Evolutionary conservation across 805 yeast species (phyloP).

Genomic region (Metschnikowia cubensis): DNA sequence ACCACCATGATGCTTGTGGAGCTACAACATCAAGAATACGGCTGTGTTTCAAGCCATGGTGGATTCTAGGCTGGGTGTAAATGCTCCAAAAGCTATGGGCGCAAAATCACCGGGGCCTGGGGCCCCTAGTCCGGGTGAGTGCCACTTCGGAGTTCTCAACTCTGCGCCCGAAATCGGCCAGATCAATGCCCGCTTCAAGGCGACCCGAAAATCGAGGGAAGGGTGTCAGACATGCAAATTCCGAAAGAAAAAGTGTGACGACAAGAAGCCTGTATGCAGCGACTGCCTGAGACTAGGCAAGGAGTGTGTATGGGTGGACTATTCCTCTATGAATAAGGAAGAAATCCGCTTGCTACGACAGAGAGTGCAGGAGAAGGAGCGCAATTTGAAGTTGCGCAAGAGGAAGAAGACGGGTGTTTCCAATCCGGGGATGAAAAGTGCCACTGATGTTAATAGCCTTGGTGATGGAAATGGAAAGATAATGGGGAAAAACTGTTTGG

Average conservation of each 20-base stretch:
- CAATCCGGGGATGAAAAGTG: no score
- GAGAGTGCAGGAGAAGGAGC: constrained; percentile 39
- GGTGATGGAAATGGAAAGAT: no score
- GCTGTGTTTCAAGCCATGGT: no score
- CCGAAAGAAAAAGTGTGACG: constrained; percentile 58
- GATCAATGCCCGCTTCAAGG: background rate
- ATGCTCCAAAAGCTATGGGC: no score
- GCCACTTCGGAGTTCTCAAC: background rate
- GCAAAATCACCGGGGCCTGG: background rate
- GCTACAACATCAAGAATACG: no score
- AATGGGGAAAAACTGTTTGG: no score
- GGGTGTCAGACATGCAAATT: constrained; percentile 70
- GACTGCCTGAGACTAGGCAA: constrained; percentile 46
- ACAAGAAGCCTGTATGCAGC: constrained; percentile 45
- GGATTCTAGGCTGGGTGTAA: no score
- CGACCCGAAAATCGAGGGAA: constrained; percentile 35
- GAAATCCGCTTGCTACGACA: constrained; percentile 33
- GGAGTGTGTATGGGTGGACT: constrained; percentile 47
- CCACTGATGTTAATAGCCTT: no score
- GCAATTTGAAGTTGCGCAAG: constrained; percentile 38
- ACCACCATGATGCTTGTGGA: no score
- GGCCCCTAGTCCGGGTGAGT: background rate
- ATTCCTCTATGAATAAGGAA: constrained; percentile 37
- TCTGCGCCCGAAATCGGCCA: background rate
- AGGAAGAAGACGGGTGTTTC: constrained; percentile 16